Evolutionary conservation across 129 eudicot genomes (phyloP).

Genomic region (Artemisia argyi): DNA sequence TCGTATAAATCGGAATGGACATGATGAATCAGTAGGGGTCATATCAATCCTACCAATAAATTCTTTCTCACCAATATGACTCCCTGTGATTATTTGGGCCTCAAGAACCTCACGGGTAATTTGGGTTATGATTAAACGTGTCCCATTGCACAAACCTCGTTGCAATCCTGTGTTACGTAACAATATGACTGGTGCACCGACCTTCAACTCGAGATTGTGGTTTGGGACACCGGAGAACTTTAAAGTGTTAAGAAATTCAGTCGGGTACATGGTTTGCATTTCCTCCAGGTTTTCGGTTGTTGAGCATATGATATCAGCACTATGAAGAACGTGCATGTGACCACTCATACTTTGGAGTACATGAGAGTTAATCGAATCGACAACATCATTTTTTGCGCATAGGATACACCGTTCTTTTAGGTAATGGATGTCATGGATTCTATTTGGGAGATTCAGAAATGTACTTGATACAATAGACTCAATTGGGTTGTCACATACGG

Average conservation of each 20-base stretch:
- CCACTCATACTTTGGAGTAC: neutral
- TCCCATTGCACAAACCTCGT: neutral
- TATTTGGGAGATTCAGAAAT: neutral
- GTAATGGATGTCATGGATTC: neutral
- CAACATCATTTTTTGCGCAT: neutral
- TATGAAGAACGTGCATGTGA: neutral
- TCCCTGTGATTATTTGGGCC: neutral
- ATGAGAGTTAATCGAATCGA: constrained; percentile 8
- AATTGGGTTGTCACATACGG: neutral
- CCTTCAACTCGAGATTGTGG: constrained; percentile 1
- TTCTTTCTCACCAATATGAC: neutral
- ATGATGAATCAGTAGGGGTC: neutral
- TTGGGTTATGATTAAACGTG: neutral
- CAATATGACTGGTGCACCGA: constrained; percentile 11
- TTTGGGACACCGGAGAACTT: constrained; percentile 4
- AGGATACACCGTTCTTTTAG: neutral
- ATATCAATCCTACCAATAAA: constrained; percentile 1
- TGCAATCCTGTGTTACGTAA: neutral
- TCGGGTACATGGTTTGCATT: neutral
- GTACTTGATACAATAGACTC: neutral
- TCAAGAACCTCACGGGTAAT: neutral
- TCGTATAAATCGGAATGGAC: neutral
- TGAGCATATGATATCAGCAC: neutral
- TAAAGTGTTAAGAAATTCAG: constrained; percentile 1
- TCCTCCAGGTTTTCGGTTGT: constrained; percentile 1